These are phyloP conservation scores for Sungouiozyma intestinalis DNA, from an alignment of 805 yeast species.

Conservation along the genomic window DNA sequence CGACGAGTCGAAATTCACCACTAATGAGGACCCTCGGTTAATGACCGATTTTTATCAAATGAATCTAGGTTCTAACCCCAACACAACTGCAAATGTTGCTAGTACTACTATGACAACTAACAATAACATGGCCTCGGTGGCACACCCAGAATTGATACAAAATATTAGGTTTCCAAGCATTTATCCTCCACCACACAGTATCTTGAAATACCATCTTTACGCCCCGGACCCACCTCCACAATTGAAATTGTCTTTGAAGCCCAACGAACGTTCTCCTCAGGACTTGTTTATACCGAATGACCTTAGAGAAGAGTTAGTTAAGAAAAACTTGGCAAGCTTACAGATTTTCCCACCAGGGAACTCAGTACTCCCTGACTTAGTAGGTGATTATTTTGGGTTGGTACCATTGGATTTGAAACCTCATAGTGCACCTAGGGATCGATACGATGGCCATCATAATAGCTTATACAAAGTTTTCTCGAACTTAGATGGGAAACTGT, in stretches of 20 bases:
- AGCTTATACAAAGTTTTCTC: constrained; percentile 73
- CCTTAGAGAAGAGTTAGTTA: constrained; percentile 58
- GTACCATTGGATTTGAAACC: constrained; percentile 59
- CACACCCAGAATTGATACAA: constrained; percentile 2
- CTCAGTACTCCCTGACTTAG: constrained; percentile 51
- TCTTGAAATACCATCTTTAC: constrained; percentile 71
- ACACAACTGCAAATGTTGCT: constrained; percentile 1
- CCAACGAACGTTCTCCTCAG: constrained; percentile 62
- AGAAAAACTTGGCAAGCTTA: constrained; percentile 70
- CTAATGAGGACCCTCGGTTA: not conserved
- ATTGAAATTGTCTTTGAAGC: constrained; percentile 44
- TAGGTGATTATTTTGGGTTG: constrained; percentile 75
- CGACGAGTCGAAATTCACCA: not conserved
- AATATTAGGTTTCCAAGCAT: constrained; percentile 22
- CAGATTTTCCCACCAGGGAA: constrained; percentile 42
- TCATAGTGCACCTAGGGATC: constrained; percentile 28
- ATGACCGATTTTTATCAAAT: not conserved
- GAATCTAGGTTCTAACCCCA: not conserved
- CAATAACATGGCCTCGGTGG: not conserved
- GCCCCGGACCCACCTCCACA: constrained; percentile 85
- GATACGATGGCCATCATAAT: constrained; percentile 44
- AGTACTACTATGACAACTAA: constrained; percentile 2
- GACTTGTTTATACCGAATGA: constrained; percentile 64
- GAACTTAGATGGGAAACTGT: constrained; percentile 65
- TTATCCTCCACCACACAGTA: constrained; percentile 32